Base-by-base conservation (phyloP, 2,329 filamentous ascomycete genomes). In the Dactylellina haptotyla region DNA sequence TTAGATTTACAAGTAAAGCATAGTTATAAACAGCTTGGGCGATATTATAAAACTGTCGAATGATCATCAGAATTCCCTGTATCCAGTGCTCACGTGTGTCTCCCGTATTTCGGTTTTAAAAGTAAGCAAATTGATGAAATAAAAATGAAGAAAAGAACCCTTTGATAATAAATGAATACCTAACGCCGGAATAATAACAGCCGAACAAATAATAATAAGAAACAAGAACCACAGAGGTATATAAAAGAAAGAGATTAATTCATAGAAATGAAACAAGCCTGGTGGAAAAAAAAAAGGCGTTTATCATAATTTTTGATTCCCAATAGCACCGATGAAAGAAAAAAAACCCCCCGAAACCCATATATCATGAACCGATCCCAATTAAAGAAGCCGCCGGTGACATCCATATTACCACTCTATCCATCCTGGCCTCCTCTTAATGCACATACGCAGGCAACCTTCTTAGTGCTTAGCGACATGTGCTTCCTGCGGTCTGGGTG, bases 401-500 rank as follows among this genome's bases (percentile, higher is more conserved):
- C 26, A 41, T 12, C 5, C 25, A 30, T 6, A 46, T 16, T 32
- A 34, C 16, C 20, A 14, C 10, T 14, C 28, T 9, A 28, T 8
- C 34, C 3, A 41, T 18, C 56, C 4, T 26, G 18, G 25, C 16
- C n/a, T 46, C 12, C 39, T 6, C 9, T 34, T 2, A 20, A 16
- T 54, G n/a, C 16, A 32, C 20, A 18, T 26, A 45, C 34, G 18
- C 32, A 43, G 1, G 14, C 14, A n/a, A 10, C 64, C 3, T 2
- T 23, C 8, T 57, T 58, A 65, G 43, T 50, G 41, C 32, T 73
- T 73, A 1, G 50, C 20, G 2, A 66, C 41, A 56, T 73, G 69
- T 20, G 69, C 61, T 41, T 63, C 41, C 61, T 57, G 37, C 32
- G 69, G 69, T n/a, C 69, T 59, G 6, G 61, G 69, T 34, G 67